Base-by-base conservation (phyloP, 116 monocot species). In the Trichopus zeylanicus region DNA sequence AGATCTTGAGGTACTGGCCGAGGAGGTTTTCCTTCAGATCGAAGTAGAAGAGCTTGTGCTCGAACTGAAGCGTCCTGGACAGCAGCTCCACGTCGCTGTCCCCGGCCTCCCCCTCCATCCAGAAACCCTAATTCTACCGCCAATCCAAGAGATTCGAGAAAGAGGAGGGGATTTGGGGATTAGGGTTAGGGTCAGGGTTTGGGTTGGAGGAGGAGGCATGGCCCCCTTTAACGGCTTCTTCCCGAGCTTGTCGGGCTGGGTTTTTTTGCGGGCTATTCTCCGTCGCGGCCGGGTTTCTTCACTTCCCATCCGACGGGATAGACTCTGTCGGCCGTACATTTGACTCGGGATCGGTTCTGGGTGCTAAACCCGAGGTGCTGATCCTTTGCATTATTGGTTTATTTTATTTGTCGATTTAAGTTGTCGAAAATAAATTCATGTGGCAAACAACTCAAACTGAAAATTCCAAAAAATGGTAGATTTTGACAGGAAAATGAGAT, bases 11-110 rank as follows among this genome's bases (percentile, higher is more conserved):
- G 65, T 88, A 93, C 55, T 75, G 59, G 9, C 93, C 93, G n/a
- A 88, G 63, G 3, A 88, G 85, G 53, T 93, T 93, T 77, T 93
- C 88, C 69, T 88, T 88, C 31, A 88, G 77, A 63, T 93, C 93
- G 62, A 93, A 93, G 65, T 88, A 93, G 68, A 88, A 93, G 25
- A 93, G 72, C 68, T 93, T 88, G 68, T 88, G 85, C 82, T 93
- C 93, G 52, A 93, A 82, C 59, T 93, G 93, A 23, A 93, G 77
- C 59, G 93, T 93, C 85, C 81, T 88, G 53, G 69, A 88, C 12
- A 88, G 59, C 62, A 93, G 67, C 68, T 93, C 93, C 62, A 77
- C 72, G 60, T 93, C 93, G 26, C 54, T 58, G 1, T 88, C 92
- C 1, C 67, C 83, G 3, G 61, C 64, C 3, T 33, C 65, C 24